phyloP scores from a whole-genome alignment of 176 grass and related monocot species.

The Oryza nivara region DNA sequence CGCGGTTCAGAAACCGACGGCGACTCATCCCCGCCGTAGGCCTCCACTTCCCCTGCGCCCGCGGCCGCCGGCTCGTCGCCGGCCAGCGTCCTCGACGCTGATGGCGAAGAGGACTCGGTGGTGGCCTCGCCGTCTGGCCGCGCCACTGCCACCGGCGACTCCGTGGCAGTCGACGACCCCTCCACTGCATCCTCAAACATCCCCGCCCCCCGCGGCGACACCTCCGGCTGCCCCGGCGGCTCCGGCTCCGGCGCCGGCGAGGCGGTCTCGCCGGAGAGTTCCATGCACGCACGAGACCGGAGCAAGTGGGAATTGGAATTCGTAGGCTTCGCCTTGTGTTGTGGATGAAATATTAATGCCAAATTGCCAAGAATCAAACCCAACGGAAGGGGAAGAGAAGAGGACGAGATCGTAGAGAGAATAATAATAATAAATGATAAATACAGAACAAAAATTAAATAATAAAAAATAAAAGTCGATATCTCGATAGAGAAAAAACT shows the following conservation, averaged over 20 bases:
- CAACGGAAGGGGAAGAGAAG: conserved; percentile 16
- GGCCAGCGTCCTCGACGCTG: conserved; percentile 19
- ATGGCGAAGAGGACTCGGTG: not conserved
- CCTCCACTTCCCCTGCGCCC: conserved; percentile 9
- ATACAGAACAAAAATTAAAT: conserved; percentile 10
- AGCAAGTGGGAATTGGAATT: conserved; percentile 23
- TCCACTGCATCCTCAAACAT: conserved; percentile 47
- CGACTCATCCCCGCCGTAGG: conserved; percentile 19
- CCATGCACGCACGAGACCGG: conserved; percentile 44
- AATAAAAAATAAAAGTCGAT: not conserved
- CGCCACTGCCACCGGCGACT: conserved; percentile 22
- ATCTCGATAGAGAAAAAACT: not conserved
- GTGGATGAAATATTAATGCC: conserved; percentile 20
- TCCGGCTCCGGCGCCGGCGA: conserved; percentile 18
- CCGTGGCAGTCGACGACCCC: conserved; percentile 27
- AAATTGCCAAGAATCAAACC: conserved; percentile 33
- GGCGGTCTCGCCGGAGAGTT: conserved; percentile 35
- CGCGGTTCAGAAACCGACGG: conserved; percentile 27
- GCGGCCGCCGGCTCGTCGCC: not conserved
- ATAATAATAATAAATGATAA: conserved; percentile 42
- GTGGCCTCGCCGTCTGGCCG: not conserved
- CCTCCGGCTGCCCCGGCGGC: conserved; percentile 19
- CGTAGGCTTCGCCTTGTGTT: not conserved
- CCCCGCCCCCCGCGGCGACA: conserved; percentile 35
- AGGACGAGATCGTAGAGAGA: conserved; percentile 38